Evolutionary conservation across 805 yeast genomes (phyloP).

Genomic region (Pichia occidentalis): DNA sequence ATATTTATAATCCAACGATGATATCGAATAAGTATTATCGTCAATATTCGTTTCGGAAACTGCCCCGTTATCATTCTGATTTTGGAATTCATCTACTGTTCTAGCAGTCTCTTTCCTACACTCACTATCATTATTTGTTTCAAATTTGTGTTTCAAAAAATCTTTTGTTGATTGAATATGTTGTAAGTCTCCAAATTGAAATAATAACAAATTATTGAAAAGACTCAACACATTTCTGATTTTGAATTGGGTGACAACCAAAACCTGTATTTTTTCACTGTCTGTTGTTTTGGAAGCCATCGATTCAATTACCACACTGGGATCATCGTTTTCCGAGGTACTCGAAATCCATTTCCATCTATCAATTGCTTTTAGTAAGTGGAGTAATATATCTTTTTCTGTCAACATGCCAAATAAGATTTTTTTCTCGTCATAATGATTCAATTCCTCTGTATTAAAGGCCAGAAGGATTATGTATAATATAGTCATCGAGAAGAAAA

Average conservation of each 20-base stretch:
- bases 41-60: not conserved
- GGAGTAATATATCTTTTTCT: conserved; percentile 35
- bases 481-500: conserved; percentile 27
- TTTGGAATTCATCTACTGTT: not conserved
- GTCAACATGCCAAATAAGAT: conserved; percentile 13
- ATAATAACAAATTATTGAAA: conserved; percentile 45
- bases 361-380: conserved; percentile 47
- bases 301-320: conserved; percentile 11
- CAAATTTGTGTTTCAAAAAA: conserved; percentile 39
- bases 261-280: conserved; percentile 21
- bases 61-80: not conserved
- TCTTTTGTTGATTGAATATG: conserved; percentile 38
- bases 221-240: conserved; percentile 51
- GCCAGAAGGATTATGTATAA: conserved; percentile 20
- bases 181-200: conserved; percentile 56
- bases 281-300: conserved; percentile 10
- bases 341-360: conserved; percentile 54
- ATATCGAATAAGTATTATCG: conserved; percentile 31
- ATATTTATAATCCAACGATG: conserved; percentile 81
- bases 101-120: conserved; percentile 1
- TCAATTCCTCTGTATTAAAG: conserved; percentile 11
- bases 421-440: conserved; percentile 6
- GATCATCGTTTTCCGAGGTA: conserved; percentile 20
- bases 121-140: conserved; percentile 7
- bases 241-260: conserved; percentile 30